Evolutionary conservation across 768 basidiomycete species (phyloP).

Genomic region (Amanita fuliginea): DNA sequence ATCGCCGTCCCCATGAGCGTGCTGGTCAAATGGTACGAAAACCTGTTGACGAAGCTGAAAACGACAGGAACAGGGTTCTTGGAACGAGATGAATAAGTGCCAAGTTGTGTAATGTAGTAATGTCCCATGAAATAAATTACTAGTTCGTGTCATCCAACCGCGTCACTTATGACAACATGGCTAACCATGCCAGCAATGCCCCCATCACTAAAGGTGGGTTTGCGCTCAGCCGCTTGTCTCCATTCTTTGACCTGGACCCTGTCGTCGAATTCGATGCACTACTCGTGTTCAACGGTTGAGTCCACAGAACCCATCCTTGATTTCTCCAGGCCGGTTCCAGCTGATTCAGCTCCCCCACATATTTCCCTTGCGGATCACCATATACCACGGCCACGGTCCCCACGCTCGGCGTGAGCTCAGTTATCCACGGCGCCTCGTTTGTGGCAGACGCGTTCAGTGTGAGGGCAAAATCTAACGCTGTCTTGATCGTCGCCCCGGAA

Average conservation of each 20-base stretch:
- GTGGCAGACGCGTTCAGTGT: conserved; percentile 22
- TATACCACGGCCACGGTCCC: conserved; percentile 46
- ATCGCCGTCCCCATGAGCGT: conserved; percentile 50
- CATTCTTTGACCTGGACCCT: neutral
- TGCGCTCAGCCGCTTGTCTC: neutral
- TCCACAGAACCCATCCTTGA: conserved; percentile 42
- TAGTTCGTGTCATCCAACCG: too few species aligned
- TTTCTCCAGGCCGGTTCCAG: conserved; percentile 25
- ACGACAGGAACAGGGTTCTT: conserved; percentile 52
- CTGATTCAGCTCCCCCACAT: conserved; percentile 33
- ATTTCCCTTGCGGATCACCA: conserved; percentile 53
- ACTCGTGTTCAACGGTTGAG: conserved; percentile 33
- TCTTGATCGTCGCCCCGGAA: conserved; percentile 44
- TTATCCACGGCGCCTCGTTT: conserved; percentile 25
- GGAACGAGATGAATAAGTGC: conserved; percentile 31
- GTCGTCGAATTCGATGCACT: neutral
- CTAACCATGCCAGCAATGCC: too few species aligned
- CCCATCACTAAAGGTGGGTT: neutral
- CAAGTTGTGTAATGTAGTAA: neutral
- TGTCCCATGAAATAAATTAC: too few species aligned
- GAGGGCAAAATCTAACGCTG: conserved; percentile 50
- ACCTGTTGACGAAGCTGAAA: conserved; percentile 45
- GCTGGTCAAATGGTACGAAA: conserved; percentile 65
- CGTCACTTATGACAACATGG: neutral
- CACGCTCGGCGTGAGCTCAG: conserved; percentile 45